A percentile compares a stretch with the other conserved stretches of the same genome.
phyloP scores from a whole-genome alignment of 257 asterid genomes.

The Solanum sejunctum region DNA sequence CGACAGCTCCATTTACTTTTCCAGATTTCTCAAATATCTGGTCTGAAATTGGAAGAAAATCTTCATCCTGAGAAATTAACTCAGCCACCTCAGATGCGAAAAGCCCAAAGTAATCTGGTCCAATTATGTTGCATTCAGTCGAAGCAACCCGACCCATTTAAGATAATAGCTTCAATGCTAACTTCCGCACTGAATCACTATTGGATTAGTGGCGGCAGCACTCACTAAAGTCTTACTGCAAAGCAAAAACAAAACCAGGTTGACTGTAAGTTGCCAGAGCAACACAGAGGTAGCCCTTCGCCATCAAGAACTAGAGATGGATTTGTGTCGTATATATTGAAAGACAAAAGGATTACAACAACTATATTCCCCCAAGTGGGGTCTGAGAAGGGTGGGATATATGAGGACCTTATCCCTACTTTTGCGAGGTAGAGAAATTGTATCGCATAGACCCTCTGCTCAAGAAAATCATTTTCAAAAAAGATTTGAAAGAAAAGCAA shows the following conservation, averaged over 20 bases:
- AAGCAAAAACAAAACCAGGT: neutral
- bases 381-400: neutral
- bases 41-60: constrained; percentile 18
- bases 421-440: neutral
- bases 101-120: constrained; percentile 65
- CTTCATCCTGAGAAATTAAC: constrained; percentile 42
- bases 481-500: neutral
- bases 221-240: neutral
- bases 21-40: constrained; percentile 12
- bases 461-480: neutral
- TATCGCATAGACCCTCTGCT: neutral
- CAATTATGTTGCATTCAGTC: constrained; percentile 7
- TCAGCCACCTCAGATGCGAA: constrained; percentile 34
- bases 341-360: neutral
- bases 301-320: neutral
- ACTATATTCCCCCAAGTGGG: neutral
- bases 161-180: neutral
- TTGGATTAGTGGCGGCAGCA: neutral
- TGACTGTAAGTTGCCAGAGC: neutral
- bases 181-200: neutral
- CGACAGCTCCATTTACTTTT: constrained; percentile 4
- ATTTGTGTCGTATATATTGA: neutral
- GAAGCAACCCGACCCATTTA: constrained; percentile 9
- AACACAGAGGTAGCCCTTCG: neutral
- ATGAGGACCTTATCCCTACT: neutral